Conservation (phyloP, 495 filamentous ascomycete genomes). For the Parathielavia hyrcaniae region DNA sequence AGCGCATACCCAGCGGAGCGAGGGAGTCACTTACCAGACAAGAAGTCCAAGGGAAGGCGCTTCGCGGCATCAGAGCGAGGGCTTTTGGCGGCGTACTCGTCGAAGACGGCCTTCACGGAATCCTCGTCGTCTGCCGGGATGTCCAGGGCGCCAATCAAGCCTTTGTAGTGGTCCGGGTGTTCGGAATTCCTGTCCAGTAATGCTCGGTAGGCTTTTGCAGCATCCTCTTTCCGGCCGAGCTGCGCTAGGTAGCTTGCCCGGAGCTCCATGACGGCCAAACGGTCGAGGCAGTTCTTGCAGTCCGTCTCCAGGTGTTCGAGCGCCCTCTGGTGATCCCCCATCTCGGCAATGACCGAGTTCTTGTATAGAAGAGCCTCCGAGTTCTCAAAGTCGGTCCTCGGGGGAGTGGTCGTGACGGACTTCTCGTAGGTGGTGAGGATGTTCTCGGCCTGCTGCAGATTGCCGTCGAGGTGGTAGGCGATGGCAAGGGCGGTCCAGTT, state of each 20-base stretch:
- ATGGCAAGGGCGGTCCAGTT: constrained; percentile 97
- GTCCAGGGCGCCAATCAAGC: constrained; percentile 60
- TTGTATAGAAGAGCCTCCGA: constrained; percentile 96
- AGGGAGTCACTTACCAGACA: constrained; percentile 52
- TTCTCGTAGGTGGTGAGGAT: constrained; percentile 88
- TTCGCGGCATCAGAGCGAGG: constrained; percentile 79
- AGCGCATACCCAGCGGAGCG: not conserved
- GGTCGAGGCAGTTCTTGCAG: constrained; percentile 71
- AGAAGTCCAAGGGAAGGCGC: constrained; percentile 82
- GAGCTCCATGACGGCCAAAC: constrained; percentile 82
- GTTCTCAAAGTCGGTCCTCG: constrained; percentile 76
- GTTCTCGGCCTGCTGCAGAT: constrained; percentile 79
- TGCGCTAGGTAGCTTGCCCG: constrained; percentile 77
- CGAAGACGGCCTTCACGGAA: constrained; percentile 63
- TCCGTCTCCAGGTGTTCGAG: constrained; percentile 79
- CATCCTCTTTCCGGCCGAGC: constrained; percentile 72
- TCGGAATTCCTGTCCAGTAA: constrained; percentile 84
- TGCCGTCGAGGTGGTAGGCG: constrained; percentile 81
- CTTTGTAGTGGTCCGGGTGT: constrained; percentile 77
- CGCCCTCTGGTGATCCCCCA: constrained; percentile 69
- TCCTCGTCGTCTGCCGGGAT: constrained; percentile 56
- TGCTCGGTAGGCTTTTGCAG: constrained; percentile 69
- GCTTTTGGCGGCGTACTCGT: constrained; percentile 71
- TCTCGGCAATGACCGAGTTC: constrained; percentile 87
- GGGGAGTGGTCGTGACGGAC: constrained; percentile 69